These are phyloP conservation scores for Picea abies DNA, from an alignment of 83 land plant genomes.

Conservation along the genomic window DNA sequence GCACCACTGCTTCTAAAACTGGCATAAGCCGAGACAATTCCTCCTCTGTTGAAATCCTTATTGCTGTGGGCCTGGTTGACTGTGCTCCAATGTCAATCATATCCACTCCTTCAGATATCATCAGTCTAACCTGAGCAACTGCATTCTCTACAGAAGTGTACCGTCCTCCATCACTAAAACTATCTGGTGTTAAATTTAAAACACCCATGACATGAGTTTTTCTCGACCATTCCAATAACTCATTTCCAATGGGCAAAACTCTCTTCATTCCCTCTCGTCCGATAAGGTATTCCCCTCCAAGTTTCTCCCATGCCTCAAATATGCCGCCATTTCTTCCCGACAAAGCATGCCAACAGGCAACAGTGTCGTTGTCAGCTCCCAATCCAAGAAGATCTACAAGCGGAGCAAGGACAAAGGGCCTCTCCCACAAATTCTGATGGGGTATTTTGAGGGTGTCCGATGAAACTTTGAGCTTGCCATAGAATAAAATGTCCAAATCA, in stretches of 20 bases:
- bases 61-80: constrained; percentile 85
- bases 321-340: constrained; percentile 42
- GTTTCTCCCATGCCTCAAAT: constrained; percentile 65
- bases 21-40: constrained; percentile 85
- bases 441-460: constrained; percentile 79
- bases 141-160: constrained; percentile 66
- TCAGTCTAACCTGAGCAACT: constrained; percentile 50
- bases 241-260: constrained; percentile 72
- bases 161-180: constrained; percentile 97
- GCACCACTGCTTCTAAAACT: constrained; percentile 62
- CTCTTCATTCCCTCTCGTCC: constrained; percentile 73
- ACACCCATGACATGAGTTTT: constrained; percentile 92
- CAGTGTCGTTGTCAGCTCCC: constrained; percentile 38
- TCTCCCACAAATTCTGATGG: constrained; percentile 79
- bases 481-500: constrained; percentile 92
- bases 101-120: constrained; percentile 87
- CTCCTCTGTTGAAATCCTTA: constrained; percentile 63
- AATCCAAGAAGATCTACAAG: constrained; percentile 70
- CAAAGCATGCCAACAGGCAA: constrained; percentile 66
- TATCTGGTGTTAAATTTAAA: constrained; percentile 93
- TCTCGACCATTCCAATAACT: constrained; percentile 74
- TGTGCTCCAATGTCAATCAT: constrained; percentile 97
- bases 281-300: constrained; percentile 81
- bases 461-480: constrained; percentile 55
- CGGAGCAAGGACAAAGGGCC: constrained; percentile 96